phyloP scores from a whole-genome alignment of 495 filamentous ascomycete species.

The Hamigera avellanea region DNA sequence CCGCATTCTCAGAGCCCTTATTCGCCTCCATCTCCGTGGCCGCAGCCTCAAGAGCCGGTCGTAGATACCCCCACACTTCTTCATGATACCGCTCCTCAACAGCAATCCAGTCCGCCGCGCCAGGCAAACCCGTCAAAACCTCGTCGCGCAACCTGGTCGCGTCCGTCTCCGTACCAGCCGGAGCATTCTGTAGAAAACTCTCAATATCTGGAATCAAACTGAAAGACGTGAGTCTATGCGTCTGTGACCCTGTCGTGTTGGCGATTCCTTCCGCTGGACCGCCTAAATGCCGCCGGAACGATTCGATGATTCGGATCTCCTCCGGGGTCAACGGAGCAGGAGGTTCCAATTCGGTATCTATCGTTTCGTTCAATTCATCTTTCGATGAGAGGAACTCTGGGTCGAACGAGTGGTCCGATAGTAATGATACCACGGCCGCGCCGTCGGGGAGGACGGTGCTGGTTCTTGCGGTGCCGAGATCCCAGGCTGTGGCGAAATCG shows the following conservation, averaged over 20 bases:
- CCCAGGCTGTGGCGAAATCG: slow-evolving; percentile 12
- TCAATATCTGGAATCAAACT: slow-evolving; percentile 37
- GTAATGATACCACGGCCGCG: slow-evolving; percentile 34
- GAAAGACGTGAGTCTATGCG: slow-evolving; percentile 10
- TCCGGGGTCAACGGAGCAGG: slow-evolving; percentile 13
- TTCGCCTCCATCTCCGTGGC: slow-evolving; percentile 45
- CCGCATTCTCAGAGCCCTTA: slow-evolving; percentile 15
- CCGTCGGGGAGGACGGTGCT: slow-evolving; percentile 19
- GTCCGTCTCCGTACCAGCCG: slow-evolving; percentile 1
- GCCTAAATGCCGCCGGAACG: slow-evolving; percentile 25
- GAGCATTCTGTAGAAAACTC: slow-evolving; percentile 17
- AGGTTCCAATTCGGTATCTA: slow-evolving; percentile 14
- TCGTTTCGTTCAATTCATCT: too few species aligned
- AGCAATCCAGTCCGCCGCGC: slow-evolving; percentile 42
- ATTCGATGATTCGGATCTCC: slow-evolving; percentile 25
- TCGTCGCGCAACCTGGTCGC: slow-evolving; percentile 16
- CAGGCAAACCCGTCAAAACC: slow-evolving; percentile 20
- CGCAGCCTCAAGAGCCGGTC: slow-evolving; percentile 51
- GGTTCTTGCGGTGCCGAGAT: slow-evolving; percentile 1
- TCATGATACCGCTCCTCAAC: slow-evolving; percentile 59
- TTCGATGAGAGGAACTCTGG: slow-evolving; percentile 38
- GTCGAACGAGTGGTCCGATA: slow-evolving; percentile 41
- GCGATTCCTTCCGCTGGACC: too few species aligned
- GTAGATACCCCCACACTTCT: slow-evolving; percentile 68
- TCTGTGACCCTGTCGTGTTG: too few species aligned